A percentile compares a stretch with the other conserved stretches of the same genome.
phyloP scores from a whole-genome alignment of 2,329 filamentous ascomycete genomes.

The Exophiala xenobiotica region DNA sequence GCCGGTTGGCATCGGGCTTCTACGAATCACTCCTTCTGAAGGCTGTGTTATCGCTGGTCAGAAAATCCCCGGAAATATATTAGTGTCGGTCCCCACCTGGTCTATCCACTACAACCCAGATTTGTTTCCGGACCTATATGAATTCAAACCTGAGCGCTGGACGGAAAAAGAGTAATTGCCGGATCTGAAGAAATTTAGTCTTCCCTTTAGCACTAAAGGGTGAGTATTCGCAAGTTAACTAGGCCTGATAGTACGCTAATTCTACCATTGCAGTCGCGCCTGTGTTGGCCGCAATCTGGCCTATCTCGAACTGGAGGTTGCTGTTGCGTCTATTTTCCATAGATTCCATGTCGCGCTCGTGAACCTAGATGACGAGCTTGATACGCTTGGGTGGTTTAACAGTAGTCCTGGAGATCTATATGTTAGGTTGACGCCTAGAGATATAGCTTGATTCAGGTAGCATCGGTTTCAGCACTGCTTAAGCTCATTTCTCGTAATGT shows the following conservation, averaged over 20 bases:
- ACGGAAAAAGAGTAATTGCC: conserved; percentile 33
- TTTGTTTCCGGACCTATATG: conserved; percentile 31
- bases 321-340: background rate
- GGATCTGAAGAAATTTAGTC: background rate
- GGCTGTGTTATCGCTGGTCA: conserved; percentile 43
- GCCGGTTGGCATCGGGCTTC: conserved; percentile 29
- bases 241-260: background rate
- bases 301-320: background rate
- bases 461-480: background rate
- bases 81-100: conserved; percentile 2
- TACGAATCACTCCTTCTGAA: conserved; percentile 39
- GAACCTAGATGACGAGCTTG: background rate
- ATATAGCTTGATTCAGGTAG: background rate
- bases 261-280: background rate
- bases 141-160: conserved; percentile 34
- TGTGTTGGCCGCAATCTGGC: background rate
- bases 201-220: background rate
- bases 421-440: background rate
- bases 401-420: background rate
- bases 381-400: background rate
- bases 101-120: conserved; percentile 19
- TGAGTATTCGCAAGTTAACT: background rate
- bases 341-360: background rate
- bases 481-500: background rate
- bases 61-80: conserved; percentile 50